phyloP scores from a whole-genome alignment of 1,284 basidiomycete species.

The Ustilago sp. region DNA sequence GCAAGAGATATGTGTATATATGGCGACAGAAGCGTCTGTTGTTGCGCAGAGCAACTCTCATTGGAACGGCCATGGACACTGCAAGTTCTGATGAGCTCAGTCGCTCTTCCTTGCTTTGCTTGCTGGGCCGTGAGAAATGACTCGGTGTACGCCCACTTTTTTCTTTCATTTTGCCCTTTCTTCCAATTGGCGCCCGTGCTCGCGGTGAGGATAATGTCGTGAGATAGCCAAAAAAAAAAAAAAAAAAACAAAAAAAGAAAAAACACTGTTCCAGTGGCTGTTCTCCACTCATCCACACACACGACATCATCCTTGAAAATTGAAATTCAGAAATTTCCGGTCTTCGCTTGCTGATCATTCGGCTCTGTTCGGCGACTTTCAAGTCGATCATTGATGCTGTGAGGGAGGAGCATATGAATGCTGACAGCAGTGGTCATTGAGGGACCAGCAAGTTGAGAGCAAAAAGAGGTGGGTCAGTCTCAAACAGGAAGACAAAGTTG shows the following conservation, averaged over 20 bases:
- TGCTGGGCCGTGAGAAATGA: constrained; percentile 19
- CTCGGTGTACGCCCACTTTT: background rate
- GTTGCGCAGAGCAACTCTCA: background rate
- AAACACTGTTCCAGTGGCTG: constrained; percentile 25
- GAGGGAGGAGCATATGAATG: background rate
- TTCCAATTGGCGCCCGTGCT: constrained; percentile 17
- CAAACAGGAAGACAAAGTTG: no score
- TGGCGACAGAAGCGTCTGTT: background rate
- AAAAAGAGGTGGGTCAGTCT: background rate
- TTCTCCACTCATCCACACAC: constrained; percentile 11
- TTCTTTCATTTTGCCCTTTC: constrained; percentile 4
- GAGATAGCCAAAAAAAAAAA: background rate
- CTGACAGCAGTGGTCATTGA: background rate
- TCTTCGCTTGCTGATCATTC: background rate
- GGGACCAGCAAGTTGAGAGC: background rate
- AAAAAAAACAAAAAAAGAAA: no score
- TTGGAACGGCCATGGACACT: constrained; percentile 17
- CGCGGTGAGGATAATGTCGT: constrained; percentile 29
- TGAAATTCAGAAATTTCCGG: constrained; percentile 19
- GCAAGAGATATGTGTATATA: background rate
- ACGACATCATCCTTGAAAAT: constrained; percentile 25
- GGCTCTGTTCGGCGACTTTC: constrained; percentile 18
- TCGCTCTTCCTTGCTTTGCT: background rate
- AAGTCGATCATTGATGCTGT: background rate
- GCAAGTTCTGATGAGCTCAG: constrained; percentile 16